phyloP scores from a whole-genome alignment of 768 basidiomycete genomes.

The Russula olivacea region DNA sequence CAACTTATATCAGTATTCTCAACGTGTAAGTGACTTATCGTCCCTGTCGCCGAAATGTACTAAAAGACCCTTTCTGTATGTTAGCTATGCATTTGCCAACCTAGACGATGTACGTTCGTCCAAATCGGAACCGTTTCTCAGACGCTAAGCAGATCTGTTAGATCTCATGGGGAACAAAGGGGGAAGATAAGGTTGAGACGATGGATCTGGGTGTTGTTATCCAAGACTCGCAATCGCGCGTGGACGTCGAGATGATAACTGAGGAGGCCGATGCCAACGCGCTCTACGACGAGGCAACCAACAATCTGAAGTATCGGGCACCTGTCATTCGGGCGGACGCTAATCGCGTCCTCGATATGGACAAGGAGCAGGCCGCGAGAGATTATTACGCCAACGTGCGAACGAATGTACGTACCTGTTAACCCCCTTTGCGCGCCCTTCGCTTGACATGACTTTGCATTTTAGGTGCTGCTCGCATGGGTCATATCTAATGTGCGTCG shows the following conservation, averaged over 20 bases:
- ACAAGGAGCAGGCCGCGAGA: conserved; percentile 68
- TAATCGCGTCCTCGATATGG: conserved; percentile 40
- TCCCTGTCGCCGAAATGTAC: not conserved
- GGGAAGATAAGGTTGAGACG: conserved; percentile 57
- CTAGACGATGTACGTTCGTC: conserved; percentile 63
- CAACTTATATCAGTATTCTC: conserved; percentile 71
- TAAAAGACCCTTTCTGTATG: conserved; percentile 19
- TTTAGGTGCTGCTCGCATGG: conserved; percentile 70
- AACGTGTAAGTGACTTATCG: conserved; percentile 51
- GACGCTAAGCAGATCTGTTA: conserved; percentile 28
- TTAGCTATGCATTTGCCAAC: conserved; percentile 79
- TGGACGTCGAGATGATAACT: conserved; percentile 81
- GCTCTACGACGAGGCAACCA: conserved; percentile 78
- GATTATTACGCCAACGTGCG: conserved; percentile 87
- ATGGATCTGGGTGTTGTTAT: conserved; percentile 79
- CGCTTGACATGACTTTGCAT: not conserved
- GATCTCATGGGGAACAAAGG: conserved; percentile 97
- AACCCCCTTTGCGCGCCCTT: not conserved
- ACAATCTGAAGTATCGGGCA: conserved; percentile 58
- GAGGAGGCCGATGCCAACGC: conserved; percentile 77
- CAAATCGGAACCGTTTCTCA: conserved; percentile 16
- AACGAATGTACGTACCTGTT: conserved; percentile 53
- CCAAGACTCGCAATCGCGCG: conserved; percentile 73
- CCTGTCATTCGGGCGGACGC: conserved; percentile 31
- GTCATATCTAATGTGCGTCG: conserved; percentile 70